Conservation (phyloP, 176 grass and related monocot genomes). For the Oryza officinalis region DNA sequence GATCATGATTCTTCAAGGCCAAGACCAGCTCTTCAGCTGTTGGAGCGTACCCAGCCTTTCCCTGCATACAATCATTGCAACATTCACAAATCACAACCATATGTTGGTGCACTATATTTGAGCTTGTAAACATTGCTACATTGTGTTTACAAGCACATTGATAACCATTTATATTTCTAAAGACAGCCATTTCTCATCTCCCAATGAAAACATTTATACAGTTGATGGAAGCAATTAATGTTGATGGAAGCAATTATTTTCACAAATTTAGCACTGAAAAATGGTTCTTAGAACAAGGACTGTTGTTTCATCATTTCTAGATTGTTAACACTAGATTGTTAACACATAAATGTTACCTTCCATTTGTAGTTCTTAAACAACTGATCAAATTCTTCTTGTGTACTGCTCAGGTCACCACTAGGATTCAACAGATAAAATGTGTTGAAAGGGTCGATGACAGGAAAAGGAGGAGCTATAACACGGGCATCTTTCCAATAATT, state of each 20-base stretch:
- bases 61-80: slow-evolving; percentile 50
- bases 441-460: slow-evolving; percentile 65
- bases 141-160: neutral
- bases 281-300: neutral
- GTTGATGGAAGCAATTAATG: neutral
- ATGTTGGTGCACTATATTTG: neutral
- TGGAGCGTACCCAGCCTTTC: slow-evolving; percentile 57
- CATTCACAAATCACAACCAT: slow-evolving; percentile 17
- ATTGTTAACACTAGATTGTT: slow-evolving; percentile 16
- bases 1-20: slow-evolving; percentile 71
- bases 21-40: slow-evolving; percentile 60
- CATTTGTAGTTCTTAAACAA: slow-evolving; percentile 65
- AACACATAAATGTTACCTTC: slow-evolving; percentile 54
- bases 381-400: slow-evolving; percentile 60
- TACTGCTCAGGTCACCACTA: slow-evolving; percentile 63
- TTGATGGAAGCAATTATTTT: neutral
- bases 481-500: slow-evolving; percentile 32
- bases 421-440: slow-evolving; percentile 84
- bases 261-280: slow-evolving; percentile 16
- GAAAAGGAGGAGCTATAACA: slow-evolving; percentile 43
- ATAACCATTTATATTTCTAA: neutral
- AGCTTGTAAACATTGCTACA: too few relatives aligned
- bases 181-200: neutral
- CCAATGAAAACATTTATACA: neutral
- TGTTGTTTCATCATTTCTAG: slow-evolving; percentile 28